Percentiles rank a stretch among this genome's conserved stretches.
phyloP scores from a whole-genome alignment of 78 protist species.

The Bigelowiella natans region DNA sequence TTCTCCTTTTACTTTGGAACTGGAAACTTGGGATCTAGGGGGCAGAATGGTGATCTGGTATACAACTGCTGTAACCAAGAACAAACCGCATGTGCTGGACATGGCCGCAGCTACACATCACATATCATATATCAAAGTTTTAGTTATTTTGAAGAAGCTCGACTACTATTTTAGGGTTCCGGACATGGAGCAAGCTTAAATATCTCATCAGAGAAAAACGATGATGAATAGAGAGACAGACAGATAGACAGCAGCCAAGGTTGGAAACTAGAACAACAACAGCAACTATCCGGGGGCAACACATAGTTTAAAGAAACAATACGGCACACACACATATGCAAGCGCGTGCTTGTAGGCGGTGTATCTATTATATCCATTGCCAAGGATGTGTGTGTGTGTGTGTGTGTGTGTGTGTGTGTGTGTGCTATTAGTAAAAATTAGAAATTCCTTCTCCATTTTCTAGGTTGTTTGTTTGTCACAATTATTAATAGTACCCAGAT shows the following conservation, averaged over 20 bases:
- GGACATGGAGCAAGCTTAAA: neutral
- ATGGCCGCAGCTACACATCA: neutral
- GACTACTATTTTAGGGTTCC: neutral
- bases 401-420: neutral
- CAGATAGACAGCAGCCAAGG: no score
- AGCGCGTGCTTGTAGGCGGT: neutral
- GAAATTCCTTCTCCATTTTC: neutral
- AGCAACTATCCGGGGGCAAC: no score
- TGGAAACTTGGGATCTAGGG: neutral
- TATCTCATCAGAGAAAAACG: neutral
- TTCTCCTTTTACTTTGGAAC: neutral
- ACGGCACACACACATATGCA: neutral
- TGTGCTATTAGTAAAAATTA: neutral
- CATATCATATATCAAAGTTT: neutral
- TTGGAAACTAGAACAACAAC: no score
- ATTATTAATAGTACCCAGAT: neutral
- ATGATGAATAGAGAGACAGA: neutral
- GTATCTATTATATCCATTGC: no score
- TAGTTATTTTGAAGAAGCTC: neutral
- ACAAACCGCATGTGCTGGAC: neutral
- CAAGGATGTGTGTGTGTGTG: neutral
- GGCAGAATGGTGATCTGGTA: neutral
- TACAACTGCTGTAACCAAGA: neutral
- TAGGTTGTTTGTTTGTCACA: neutral
- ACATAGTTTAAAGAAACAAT: neutral